Evolutionary conservation across 805 yeast species (phyloP).

Genomic region (Yarrowia sp.): DNA sequence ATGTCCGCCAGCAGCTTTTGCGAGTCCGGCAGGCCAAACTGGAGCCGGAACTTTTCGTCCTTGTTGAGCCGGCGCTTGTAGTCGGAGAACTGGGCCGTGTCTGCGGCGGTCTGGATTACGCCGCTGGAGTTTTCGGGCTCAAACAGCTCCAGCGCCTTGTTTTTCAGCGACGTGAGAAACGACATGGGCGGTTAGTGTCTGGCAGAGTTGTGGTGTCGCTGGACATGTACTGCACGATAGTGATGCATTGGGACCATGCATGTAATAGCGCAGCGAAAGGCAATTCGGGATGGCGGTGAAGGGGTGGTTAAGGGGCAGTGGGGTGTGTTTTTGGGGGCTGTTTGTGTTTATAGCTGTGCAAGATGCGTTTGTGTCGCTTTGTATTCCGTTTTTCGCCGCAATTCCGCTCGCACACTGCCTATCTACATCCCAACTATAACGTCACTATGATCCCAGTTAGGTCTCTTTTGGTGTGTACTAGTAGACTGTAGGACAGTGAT

Average conservation of each 20-base stretch:
- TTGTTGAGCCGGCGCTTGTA: conserved; percentile 49
- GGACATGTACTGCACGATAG: neutral
- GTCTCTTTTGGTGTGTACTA: too few relatives aligned
- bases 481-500: too few relatives aligned
- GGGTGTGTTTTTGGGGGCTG: too few relatives aligned
- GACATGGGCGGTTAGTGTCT: conserved; percentile 41
- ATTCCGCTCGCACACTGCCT: too few relatives aligned
- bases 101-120: conserved; percentile 26
- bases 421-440: too few relatives aligned
- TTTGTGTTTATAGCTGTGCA: too few relatives aligned
- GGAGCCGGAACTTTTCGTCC: conserved; percentile 68
- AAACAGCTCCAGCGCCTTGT: conserved; percentile 47
- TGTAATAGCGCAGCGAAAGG: neutral
- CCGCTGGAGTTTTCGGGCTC: conserved; percentile 36
- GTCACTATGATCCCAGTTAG: too few relatives aligned
- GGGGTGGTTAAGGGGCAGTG: too few relatives aligned
- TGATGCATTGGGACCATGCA: conserved; percentile 3
- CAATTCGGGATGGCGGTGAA: neutral
- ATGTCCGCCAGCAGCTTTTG: conserved; percentile 66
- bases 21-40: conserved; percentile 67
- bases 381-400: too few relatives aligned
- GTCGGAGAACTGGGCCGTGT: conserved; percentile 29
- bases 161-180: conserved; percentile 46
- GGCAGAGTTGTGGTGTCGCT: neutral
- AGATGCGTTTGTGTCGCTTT: too few relatives aligned